Evolutionary conservation across 2,329 filamentous ascomycete genomes (phyloP).

Genomic region (Hypoxylon sp.): DNA sequence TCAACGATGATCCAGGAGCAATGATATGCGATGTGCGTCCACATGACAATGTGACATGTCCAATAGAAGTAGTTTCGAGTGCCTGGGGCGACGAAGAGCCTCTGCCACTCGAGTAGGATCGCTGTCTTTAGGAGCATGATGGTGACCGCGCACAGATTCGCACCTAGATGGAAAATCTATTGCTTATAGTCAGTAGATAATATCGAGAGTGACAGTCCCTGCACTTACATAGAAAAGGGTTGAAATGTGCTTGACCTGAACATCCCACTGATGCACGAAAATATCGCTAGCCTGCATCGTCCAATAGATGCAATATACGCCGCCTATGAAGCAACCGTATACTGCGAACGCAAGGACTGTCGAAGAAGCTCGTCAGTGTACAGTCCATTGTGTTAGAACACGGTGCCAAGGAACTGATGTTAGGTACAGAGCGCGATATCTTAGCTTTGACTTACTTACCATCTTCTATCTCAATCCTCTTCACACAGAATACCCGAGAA

Average conservation of each 20-base stretch:
- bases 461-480: constrained; percentile 29
- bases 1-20: constrained; percentile 7
- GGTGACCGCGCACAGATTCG: constrained; percentile 12
- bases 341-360: constrained; percentile 10
- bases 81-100: constrained; percentile 28
- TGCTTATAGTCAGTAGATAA: not conserved
- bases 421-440: too few relatives aligned
- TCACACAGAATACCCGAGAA: constrained; percentile 18
- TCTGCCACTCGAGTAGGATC: constrained; percentile 30
- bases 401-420: too few relatives aligned
- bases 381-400: not conserved
- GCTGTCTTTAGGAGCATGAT: constrained; percentile 22
- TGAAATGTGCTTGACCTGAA: constrained; percentile 21
- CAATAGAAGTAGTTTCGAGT: constrained; percentile 37
- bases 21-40: not conserved
- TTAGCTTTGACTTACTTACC: constrained; percentile 19
- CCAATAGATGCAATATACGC: not conserved
- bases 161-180: constrained; percentile 12
- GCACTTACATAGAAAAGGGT: constrained; percentile 11
- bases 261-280: constrained; percentile 38
- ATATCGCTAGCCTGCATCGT: not conserved
- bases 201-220: not conserved
- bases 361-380: not conserved
- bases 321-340: not conserved
- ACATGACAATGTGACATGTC: constrained; percentile 30